Base-by-base conservation (phyloP, 164 flowering plant species). In the Echeveria elegans region DNA sequence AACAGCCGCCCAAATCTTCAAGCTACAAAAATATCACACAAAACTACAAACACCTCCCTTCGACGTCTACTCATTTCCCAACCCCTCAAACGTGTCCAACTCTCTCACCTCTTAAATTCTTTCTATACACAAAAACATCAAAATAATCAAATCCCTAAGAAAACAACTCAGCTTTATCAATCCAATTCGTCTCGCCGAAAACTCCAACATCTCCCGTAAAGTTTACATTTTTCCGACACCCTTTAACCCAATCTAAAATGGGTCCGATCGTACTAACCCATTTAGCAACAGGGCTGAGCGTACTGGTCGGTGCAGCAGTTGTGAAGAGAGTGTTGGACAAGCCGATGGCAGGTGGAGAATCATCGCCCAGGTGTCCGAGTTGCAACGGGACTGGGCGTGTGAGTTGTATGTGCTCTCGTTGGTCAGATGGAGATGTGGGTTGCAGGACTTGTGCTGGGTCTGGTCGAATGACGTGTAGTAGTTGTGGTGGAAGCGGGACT, bases 331-430 rank as follows among this genome's bases (percentile, higher is more conserved):
- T 80, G n/a, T 72, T 93, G 85, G 96, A 93, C 66, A 85, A 83
- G 34, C 85, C 89, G 65, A 86, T 86, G 92, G 85, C 88, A 69
- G 96, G 59, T 24, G 59, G 59, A 26, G 28, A 53, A 24, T 80
- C 86, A 14, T 76, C 78, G 61, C 80, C 83, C 1, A 68, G 94
- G 71, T 93, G 97, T 68, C 74, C 90, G 1, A 78, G 79, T 26
- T 94, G 98, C 76, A 89, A 94, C 73, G 98, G 97, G 5, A 81
- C 95, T 52, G 98, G 98, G 0, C 81, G 93, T 21, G 91, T 85
- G 65, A 31, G 70, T 29, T 94, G 98, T 72, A 47, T 90, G 68
- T 94, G 98, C 66, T 69, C 83, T 0, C 85, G 95, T 5, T 93
- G 98, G 98, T 89, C 96, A 6, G 97, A 93, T 69, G 95, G 96